Evolutionary conservation across 495 filamentous ascomycete species (phyloP).

Genomic region (Penicillium paradoxum): DNA sequence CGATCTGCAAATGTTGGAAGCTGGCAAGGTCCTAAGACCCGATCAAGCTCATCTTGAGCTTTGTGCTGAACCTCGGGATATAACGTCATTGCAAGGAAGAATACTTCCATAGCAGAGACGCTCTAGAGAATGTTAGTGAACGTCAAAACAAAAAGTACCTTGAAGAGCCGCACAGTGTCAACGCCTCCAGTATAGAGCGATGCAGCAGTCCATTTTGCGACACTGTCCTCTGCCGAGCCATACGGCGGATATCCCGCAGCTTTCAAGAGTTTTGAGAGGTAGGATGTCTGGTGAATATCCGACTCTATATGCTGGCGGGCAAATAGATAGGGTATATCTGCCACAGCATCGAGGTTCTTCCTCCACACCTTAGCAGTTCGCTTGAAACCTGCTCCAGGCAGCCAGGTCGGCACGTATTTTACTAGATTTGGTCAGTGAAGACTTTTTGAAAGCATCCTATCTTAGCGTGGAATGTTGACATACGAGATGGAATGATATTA

Average conservation of each 20-base stretch:
- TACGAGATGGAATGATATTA: slow-evolving; percentile 34
- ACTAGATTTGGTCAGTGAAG: slow-evolving; percentile 19
- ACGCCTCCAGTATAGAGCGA: slow-evolving; percentile 53
- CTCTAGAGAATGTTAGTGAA: slow-evolving; percentile 8
- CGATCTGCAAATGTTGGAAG: slow-evolving; percentile 34
- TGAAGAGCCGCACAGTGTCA: slow-evolving; percentile 36
- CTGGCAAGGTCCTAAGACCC: slow-evolving; percentile 27
- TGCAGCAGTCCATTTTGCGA: slow-evolving; percentile 44
- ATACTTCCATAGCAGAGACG: slow-evolving; percentile 15
- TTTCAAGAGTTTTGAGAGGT: slow-evolving; percentile 30
- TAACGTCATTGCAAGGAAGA: slow-evolving; percentile 38
- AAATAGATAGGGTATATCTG: slow-evolving; percentile 38
- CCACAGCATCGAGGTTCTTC: slow-evolving; percentile 17
- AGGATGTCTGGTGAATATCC: slow-evolving; percentile 32
- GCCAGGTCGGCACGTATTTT: slow-evolving; percentile 40
- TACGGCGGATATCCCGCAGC: slow-evolving; percentile 10
- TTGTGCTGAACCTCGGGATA: slow-evolving; percentile 42
- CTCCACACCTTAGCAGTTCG: slow-evolving; percentile 32
- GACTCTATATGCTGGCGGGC: slow-evolving; percentile 39
- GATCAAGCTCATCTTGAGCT: slow-evolving; percentile 52
- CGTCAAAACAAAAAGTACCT: background rate
- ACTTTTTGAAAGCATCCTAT: too few relatives aligned
- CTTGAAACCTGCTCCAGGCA: slow-evolving; percentile 49
- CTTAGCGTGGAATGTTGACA: too few relatives aligned
- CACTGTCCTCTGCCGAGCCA: slow-evolving; percentile 22